phyloP scores from a whole-genome alignment of 306 rosid genomes.

The Dalbergia oliveri region DNA sequence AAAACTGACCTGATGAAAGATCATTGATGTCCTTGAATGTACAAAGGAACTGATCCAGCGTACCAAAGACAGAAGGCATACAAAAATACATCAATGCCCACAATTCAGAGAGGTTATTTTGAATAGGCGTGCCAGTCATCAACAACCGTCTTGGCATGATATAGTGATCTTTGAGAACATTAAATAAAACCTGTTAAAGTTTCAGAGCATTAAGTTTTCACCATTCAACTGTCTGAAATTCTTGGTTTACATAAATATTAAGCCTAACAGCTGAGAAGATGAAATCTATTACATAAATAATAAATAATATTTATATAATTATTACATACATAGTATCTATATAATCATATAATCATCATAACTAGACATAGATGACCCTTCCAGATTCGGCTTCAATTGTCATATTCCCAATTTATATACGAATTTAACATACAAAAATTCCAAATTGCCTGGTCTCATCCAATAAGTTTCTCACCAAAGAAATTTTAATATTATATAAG shows the following conservation, averaged over 20 bases:
- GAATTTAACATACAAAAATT: background rate
- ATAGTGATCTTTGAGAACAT: conserved; percentile 76
- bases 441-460: conserved; percentile 7
- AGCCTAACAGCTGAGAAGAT: conserved; percentile 5
- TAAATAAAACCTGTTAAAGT: conserved; percentile 78
- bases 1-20: conserved; percentile 65
- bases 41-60: conserved; percentile 78
- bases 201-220: conserved; percentile 38
- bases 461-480: conserved; percentile 7
- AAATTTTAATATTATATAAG: conserved; percentile 13
- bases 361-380: background rate
- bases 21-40: conserved; percentile 79
- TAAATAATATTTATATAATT: too few relatives aligned
- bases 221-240: conserved; percentile 19
- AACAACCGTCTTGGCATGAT: conserved; percentile 87
- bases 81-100: conserved; percentile 94
- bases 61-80: conserved; percentile 91
- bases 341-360: background rate
- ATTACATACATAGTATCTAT: background rate
- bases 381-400: conserved; percentile 8
- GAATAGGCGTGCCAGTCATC: conserved; percentile 98
- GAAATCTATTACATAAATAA: background rate
- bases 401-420: conserved; percentile 13
- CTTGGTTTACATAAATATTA: conserved; percentile 18
- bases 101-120: conserved; percentile 87